Percentiles rank a stretch among this genome's conserved stretches.
Conservation (phyloP, 2,329 filamentous ascomycete genomes). For the Fusarium chlamydosporum region DNA sequence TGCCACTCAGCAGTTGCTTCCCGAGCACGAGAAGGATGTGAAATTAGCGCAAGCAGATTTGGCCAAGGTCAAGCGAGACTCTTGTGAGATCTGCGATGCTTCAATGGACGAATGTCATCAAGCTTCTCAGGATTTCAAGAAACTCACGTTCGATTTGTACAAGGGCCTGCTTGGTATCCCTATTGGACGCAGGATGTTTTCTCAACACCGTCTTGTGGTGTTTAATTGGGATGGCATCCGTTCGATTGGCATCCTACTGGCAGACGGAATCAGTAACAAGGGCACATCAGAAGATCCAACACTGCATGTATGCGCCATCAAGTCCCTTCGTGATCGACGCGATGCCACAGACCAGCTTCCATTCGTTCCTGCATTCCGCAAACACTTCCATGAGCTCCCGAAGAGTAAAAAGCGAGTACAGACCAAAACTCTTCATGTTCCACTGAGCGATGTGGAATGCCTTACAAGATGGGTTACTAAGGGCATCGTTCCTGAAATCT, state of each 20-base stretch:
- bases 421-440: slow-evolving; percentile 77
- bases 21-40: slow-evolving; percentile 95
- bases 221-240: slow-evolving; percentile 88
- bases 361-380: slow-evolving; percentile 79
- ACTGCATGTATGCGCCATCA: slow-evolving; percentile 84
- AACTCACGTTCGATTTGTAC: slow-evolving; percentile 85
- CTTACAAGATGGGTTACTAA: slow-evolving; percentile 78
- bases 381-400: slow-evolving; percentile 76
- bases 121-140: slow-evolving; percentile 83
- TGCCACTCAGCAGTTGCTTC: slow-evolving; percentile 92
- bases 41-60: slow-evolving; percentile 92
- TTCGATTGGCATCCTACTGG: slow-evolving; percentile 83
- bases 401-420: slow-evolving; percentile 76
- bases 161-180: slow-evolving; percentile 82
- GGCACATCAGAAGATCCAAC: slow-evolving; percentile 70
- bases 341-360: slow-evolving; percentile 89
- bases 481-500: slow-evolving; percentile 72
- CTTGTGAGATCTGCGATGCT: slow-evolving; percentile 84
- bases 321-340: slow-evolving; percentile 74
- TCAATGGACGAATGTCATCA: slow-evolving; percentile 86
- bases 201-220: slow-evolving; percentile 81
- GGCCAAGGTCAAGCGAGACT: slow-evolving; percentile 87
- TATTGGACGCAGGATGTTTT: slow-evolving; percentile 84
- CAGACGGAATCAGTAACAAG: slow-evolving; percentile 79
- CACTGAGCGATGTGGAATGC: slow-evolving; percentile 84